phyloP scores from a whole-genome alignment of 805 yeast species.

The Metschnikowia continentalis region DNA sequence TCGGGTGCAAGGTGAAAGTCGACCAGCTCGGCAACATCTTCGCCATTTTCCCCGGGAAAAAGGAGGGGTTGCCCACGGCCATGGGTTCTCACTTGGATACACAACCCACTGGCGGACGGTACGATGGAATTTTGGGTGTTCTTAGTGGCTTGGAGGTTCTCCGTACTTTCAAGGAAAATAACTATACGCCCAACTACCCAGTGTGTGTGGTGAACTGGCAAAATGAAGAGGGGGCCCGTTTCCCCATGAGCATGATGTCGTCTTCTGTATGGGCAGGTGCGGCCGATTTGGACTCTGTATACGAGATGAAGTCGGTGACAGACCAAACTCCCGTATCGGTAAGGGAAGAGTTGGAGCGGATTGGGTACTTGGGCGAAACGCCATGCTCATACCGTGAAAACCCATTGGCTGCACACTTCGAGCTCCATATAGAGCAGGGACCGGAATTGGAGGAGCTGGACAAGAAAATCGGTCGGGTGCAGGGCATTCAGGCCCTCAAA shows the following conservation, averaged over 20 bases:
- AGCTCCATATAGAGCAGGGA: slow-evolving; percentile 75
- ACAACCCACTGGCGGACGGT: slow-evolving; percentile 75
- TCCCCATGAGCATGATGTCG: slow-evolving; percentile 65
- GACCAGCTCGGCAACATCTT: slow-evolving; percentile 70
- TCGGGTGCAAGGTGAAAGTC: slow-evolving; percentile 56
- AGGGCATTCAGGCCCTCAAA: slow-evolving; percentile 60
- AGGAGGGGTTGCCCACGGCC: slow-evolving; percentile 49
- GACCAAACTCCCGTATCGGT: slow-evolving; percentile 48
- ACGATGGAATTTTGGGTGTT: slow-evolving; percentile 71
- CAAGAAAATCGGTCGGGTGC: slow-evolving; percentile 60
- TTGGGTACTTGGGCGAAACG: slow-evolving; percentile 56
- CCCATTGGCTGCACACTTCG: slow-evolving; percentile 67
- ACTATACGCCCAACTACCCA: slow-evolving; percentile 59
- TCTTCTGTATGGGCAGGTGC: slow-evolving; percentile 65
- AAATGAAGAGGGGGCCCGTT: slow-evolving; percentile 77
- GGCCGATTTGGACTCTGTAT: slow-evolving; percentile 44
- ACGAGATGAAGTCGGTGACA: slow-evolving; percentile 49
- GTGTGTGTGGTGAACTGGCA: slow-evolving; percentile 67
- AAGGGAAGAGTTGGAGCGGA: slow-evolving; percentile 51
- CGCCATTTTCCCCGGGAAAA: slow-evolving; percentile 56
- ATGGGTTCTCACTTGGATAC: slow-evolving; percentile 75
- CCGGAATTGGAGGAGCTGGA: slow-evolving; percentile 58
- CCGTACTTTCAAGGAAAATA: slow-evolving; percentile 58
- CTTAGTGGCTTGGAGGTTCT: slow-evolving; percentile 63
- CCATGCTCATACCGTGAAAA: slow-evolving; percentile 46